Evolutionary conservation across 1,284 basidiomycete species (phyloP).

Genomic region (Trichosporon faecale): DNA sequence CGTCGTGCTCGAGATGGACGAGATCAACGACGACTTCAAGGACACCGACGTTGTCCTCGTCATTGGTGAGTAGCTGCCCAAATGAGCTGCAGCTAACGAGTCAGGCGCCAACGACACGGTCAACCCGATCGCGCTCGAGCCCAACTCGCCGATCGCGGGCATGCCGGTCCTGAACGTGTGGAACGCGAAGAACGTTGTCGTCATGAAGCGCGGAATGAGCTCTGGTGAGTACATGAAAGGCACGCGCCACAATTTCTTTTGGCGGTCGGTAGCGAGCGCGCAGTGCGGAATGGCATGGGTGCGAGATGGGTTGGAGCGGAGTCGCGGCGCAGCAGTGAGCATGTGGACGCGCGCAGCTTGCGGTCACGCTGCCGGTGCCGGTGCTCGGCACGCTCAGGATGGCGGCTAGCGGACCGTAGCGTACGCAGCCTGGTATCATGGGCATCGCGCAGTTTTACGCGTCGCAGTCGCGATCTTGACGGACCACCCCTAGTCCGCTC

Average conservation of each 20-base stretch:
- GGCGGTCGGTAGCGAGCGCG: not conserved
- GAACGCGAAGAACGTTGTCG: constrained; percentile 84
- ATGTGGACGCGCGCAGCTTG: not conserved
- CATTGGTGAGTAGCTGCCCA: constrained; percentile 50
- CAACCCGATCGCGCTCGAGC: constrained; percentile 81
- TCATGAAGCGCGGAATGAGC: constrained; percentile 83
- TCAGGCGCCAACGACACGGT: constrained; percentile 74
- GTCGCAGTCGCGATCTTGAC: not conserved
- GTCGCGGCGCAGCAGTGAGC: not conserved
- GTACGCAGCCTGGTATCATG: not conserved
- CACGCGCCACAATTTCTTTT: not conserved
- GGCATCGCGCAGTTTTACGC: not conserved
- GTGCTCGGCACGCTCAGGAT: not conserved
- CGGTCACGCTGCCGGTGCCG: no score
- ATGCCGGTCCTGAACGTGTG: constrained; percentile 85
- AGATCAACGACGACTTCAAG: constrained; percentile 82
- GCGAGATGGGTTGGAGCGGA: no score
- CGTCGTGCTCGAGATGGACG: constrained; percentile 84
- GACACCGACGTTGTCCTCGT: constrained; percentile 77
- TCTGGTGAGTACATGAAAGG: constrained; percentile 20
- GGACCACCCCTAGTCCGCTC: not conserved
- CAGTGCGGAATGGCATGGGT: not conserved
- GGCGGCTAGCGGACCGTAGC: not conserved
- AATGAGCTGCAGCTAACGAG: no score
- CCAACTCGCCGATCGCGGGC: constrained; percentile 76